Conservation (phyloP, 495 filamentous ascomycete species). For the Hypomontagnella monticulosa region DNA sequence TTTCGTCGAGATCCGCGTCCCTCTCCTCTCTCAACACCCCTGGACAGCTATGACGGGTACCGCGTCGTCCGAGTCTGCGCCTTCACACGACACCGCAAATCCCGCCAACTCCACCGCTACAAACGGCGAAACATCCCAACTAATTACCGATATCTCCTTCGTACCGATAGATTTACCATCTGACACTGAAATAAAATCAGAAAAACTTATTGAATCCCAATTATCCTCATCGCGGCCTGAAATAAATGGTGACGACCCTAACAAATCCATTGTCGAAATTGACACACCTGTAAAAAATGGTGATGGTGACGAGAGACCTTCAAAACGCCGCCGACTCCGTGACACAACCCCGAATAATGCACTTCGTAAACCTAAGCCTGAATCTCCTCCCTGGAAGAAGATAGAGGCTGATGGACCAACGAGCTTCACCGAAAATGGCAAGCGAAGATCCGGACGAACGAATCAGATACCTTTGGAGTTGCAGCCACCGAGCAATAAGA, state of each 20-base stretch:
- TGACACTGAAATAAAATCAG: constrained; percentile 8
- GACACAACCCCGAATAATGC: constrained; percentile 50
- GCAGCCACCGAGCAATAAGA: constrained; percentile 71
- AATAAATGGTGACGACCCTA: constrained; percentile 30
- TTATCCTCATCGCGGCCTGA: constrained; percentile 32
- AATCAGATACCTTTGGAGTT: constrained; percentile 77
- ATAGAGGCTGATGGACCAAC: constrained; percentile 86
- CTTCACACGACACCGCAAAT: constrained; percentile 52
- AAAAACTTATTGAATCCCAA: constrained; percentile 12
- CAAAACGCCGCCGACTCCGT: constrained; percentile 77
- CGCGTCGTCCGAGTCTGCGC: constrained; percentile 58
- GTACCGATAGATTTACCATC: constrained; percentile 1
- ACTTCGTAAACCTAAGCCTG: constrained; percentile 55
- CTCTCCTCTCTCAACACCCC: constrained; percentile 49
- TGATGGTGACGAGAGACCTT: constrained; percentile 64
- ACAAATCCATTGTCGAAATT: constrained; percentile 10
- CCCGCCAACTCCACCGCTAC: constrained; percentile 30
- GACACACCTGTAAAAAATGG: constrained; percentile 31
- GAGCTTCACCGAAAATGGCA: constrained; percentile 81
- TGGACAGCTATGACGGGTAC: constrained; percentile 60
- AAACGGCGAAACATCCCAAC: constrained; percentile 19
- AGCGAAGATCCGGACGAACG: constrained; percentile 84
- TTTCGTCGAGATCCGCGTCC: constrained; percentile 73
- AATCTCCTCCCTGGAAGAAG: constrained; percentile 95
- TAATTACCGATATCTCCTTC: background rate